Evolutionary conservation across 257 asterid genomes (phyloP), one percentile per base, ranked within the genome.

Genomic region (Fraxinus anomala): DNA sequence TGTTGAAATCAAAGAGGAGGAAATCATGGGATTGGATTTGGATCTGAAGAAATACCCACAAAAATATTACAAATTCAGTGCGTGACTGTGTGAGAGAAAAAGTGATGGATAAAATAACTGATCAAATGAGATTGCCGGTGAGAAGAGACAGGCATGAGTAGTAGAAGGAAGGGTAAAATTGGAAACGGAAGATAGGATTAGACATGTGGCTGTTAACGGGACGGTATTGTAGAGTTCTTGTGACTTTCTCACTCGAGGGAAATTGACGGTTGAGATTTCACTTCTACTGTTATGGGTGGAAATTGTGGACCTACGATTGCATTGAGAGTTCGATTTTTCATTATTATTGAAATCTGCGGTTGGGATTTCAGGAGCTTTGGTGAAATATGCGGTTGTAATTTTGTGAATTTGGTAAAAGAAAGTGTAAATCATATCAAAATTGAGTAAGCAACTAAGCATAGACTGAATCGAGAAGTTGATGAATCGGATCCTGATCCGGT

Each of bases 91-190:
- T 11, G 81, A 76, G 84, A 44, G 82, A 74, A 68, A 61, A 68
- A 16, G 73, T 34, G 80, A 70, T 36, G 76, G 74, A 70, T 33
- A 76, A 74, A 78, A 80, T 73, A 87, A 87, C 88, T 84, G 87
- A 91, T 91, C 90, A 80, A 85, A 89, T 77, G 90, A 82, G 85
- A 82, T 69, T 82, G 91, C 90, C 81, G 86, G 86, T 73, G 82
- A 72, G 80, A 81, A 80, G 97, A 88, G 91, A 87, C 91, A 89
- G 87, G 94, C 87, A 67, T 70, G 93, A 86, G 84, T 90, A 87
- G 92, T 86, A 82, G 92, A 90, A 74, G 90, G 88, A 88, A 89
- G 96, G 98, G 89, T 56, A 85, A 0, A 40, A 7, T 34, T 10
- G 96, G 86, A 81, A 91, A 56, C 68, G 71, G 24, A 0, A 0